These are phyloP conservation scores for Exophiala sideris DNA, from an alignment of 2,329 filamentous ascomycete species.

Conservation along the genomic window DNA sequence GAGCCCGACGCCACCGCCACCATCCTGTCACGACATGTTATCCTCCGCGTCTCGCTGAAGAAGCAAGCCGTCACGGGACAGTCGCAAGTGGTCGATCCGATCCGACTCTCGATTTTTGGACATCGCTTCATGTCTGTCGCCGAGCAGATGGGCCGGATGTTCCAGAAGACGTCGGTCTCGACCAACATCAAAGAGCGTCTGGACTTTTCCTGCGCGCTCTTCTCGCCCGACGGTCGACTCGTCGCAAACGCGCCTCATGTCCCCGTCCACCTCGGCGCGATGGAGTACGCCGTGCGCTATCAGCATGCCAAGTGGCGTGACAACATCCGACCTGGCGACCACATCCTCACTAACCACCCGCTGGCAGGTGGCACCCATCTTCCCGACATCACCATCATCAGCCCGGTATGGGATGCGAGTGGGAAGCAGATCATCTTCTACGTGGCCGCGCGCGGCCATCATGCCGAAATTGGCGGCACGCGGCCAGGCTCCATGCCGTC, in stretches of 20 bases:
- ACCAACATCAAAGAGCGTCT: too few relatives aligned
- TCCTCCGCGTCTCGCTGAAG: slow-evolving; percentile 49
- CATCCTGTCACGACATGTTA: slow-evolving; percentile 37
- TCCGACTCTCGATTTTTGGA: slow-evolving; percentile 73
- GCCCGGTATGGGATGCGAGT: slow-evolving; percentile 67
- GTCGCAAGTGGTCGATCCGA: slow-evolving; percentile 60
- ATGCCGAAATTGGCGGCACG: slow-evolving; percentile 57
- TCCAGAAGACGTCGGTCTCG: slow-evolving; percentile 78
- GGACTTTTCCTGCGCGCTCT: slow-evolving; percentile 79
- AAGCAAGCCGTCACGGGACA: slow-evolving; percentile 54
- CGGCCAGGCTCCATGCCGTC: slow-evolving; percentile 39
- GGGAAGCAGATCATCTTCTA: slow-evolving; percentile 68
- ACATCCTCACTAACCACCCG: slow-evolving; percentile 75
- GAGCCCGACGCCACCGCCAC: slow-evolving; percentile 37
- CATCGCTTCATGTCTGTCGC: slow-evolving; percentile 84
- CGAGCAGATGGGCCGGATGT: slow-evolving; percentile 75
- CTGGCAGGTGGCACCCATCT: slow-evolving; percentile 76
- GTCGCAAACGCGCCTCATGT: slow-evolving; percentile 71
- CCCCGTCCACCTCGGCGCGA: slow-evolving; percentile 75
- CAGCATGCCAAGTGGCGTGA: slow-evolving; percentile 74
- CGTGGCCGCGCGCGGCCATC: slow-evolving; percentile 70
- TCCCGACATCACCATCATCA: slow-evolving; percentile 74
- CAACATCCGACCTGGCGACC: slow-evolving; percentile 69
- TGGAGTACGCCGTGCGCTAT: slow-evolving; percentile 78
- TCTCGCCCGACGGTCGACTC: slow-evolving; percentile 70